Conservation (phyloP, 2,329 filamentous ascomycete species). For the Colletotrichum spinosum region DNA sequence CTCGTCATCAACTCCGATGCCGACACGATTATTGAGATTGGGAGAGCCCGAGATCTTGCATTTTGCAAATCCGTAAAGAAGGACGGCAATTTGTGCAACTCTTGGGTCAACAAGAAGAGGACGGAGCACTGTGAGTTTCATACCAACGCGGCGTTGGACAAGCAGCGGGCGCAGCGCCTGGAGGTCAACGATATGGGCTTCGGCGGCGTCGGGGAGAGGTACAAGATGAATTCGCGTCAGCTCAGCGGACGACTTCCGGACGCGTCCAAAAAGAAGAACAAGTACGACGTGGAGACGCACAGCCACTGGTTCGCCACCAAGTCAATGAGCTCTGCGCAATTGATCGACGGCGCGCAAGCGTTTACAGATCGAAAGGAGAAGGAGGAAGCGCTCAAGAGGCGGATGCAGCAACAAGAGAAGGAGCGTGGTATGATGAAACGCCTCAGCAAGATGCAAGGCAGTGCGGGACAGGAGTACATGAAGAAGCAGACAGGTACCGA, state of each 20-base stretch:
- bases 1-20: conserved; percentile 87
- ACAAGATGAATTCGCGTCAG: conserved; percentile 31
- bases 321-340: conserved; percentile 65
- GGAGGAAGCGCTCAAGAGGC: conserved; percentile 74
- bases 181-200: conserved; percentile 81
- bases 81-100: conserved; percentile 82
- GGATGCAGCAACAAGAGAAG: conserved; percentile 74
- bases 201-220: conserved; percentile 43
- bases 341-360: conserved; percentile 75
- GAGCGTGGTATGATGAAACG: conserved; percentile 79
- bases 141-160: conserved; percentile 82
- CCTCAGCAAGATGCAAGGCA: conserved; percentile 72
- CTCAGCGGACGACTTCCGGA: conserved; percentile 40
- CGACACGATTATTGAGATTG: conserved; percentile 91
- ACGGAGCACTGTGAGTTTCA: conserved; percentile 96
- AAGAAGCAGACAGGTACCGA: conserved; percentile 45
- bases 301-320: conserved; percentile 66
- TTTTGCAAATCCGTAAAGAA: conserved; percentile 89
- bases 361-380: conserved; percentile 69
- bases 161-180: conserved; percentile 73
- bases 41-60: conserved; percentile 84
- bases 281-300: conserved; percentile 70
- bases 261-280: conserved; percentile 48
- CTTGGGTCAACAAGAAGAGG: conserved; percentile 89
- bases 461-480: conserved; percentile 80